Conservation (phyloP, 108 stramenopile genomes). For the Pinguiococcus pyrenoidosus region DNA sequence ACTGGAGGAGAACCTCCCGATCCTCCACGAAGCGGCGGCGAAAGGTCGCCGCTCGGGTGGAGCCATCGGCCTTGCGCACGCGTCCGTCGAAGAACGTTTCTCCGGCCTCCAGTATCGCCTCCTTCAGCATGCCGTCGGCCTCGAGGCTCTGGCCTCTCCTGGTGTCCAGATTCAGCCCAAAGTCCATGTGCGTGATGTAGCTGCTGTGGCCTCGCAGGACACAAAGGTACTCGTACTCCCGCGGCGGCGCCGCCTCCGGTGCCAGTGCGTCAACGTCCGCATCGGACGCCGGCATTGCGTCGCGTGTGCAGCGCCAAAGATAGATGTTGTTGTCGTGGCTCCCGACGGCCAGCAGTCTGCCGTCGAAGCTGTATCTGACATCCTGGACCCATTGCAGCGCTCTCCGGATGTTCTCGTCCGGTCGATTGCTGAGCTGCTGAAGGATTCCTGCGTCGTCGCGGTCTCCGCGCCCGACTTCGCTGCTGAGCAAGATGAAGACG, state of each 20-base stretch:
- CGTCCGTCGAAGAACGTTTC: too few relatives aligned
- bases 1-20: slow-evolving; percentile 30
- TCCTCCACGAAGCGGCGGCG: slow-evolving; percentile 10
- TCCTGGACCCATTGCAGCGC: slow-evolving; percentile 20
- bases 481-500: slow-evolving; percentile 40
- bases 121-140: too few relatives aligned
- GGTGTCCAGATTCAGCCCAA: too few relatives aligned
- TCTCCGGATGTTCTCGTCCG: too few relatives aligned
- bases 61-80: too few relatives aligned
- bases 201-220: slow-evolving; percentile 11
- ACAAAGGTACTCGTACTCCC: slow-evolving; percentile 8
- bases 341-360: slow-evolving; percentile 19
- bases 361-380: slow-evolving; percentile 16
- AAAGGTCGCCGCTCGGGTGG: too few relatives aligned
- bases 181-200: slow-evolving; percentile 21
- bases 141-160: too few relatives aligned
- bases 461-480: slow-evolving; percentile 10
- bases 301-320: too few relatives aligned
- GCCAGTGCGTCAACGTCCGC: too few relatives aligned
- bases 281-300: too few relatives aligned
- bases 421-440: slow-evolving; percentile 11
- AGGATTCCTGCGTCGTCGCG: slow-evolving; percentile 13
- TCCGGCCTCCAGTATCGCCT: too few relatives aligned
- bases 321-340: slow-evolving; percentile 22
- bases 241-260: too few relatives aligned